phyloP scores from a whole-genome alignment of 495 filamentous ascomycete species.

The Filosporella fistucella region DNA sequence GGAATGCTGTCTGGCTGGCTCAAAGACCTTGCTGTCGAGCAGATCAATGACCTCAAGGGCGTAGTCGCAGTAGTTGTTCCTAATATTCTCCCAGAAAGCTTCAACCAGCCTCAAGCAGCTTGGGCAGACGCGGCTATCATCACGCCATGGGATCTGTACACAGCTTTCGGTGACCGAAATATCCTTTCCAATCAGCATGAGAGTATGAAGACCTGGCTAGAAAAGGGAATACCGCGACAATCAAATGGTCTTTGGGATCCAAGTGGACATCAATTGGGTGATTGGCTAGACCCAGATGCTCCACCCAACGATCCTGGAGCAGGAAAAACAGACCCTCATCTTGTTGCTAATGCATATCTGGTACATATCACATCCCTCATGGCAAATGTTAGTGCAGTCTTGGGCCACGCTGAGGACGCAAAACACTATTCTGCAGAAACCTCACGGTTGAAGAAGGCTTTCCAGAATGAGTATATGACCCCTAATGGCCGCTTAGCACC shows the following conservation, averaged over 20 bases:
- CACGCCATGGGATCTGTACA: constrained; percentile 39
- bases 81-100: constrained; percentile 1
- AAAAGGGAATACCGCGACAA: constrained; percentile 39
- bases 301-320: constrained; percentile 35
- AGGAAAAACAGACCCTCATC: constrained; percentile 33
- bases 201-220: constrained; percentile 43
- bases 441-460: constrained; percentile 27
- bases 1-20: constrained; percentile 45
- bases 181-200: constrained; percentile 37
- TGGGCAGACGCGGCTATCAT: constrained; percentile 45
- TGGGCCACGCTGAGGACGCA: constrained; percentile 28
- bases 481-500: constrained; percentile 31
- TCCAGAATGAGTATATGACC: constrained; percentile 38
- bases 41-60: constrained; percentile 15
- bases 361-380: constrained; percentile 36
- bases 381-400: constrained; percentile 23
- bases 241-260: constrained; percentile 34
- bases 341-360: constrained; percentile 49
- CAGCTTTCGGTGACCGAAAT: constrained; percentile 33
- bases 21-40: constrained; percentile 26
- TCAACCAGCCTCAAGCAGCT: constrained; percentile 31
- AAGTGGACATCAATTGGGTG: constrained; percentile 37
- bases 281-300: constrained; percentile 50
- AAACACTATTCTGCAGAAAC: constrained; percentile 26
- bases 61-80: constrained; percentile 13